Evolutionary conservation across 2,329 filamentous ascomycete genomes (phyloP), one percentile per base, ranked within the genome.

Genomic region (Colletotrichum australisinense): DNA sequence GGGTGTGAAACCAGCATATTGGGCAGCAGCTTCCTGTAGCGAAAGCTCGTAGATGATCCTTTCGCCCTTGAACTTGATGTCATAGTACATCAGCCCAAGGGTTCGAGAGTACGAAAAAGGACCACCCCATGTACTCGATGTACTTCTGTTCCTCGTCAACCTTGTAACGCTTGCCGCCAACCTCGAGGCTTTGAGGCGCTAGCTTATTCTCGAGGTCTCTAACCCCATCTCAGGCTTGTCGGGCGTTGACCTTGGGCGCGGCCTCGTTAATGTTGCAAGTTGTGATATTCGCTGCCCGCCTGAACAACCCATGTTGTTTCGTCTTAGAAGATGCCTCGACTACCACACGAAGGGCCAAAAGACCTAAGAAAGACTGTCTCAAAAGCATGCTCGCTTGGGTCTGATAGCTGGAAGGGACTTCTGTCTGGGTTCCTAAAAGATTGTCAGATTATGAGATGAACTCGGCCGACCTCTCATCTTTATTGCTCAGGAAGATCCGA

Each of bases 41-140:
- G 84, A 84, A 5, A 89, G 82, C 78, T 89, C 86, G 76, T 89
- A 89, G 58, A 89, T 80, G 56, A 89, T 82, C 1, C 86, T 81
- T 74, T 88, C 83, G 14, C 84, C 85, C 74, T 86, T 86, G 79
- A 86, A 88, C 26, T 82, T 82, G 74, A 89, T 86, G 75, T 89
- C 87, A 76, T 83, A 86, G 14, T 89, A 79, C 74, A 81, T 83
- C 11, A 88, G 75, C 1, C 86, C 87, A 1, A 85, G 83, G 3
- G 84, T 80, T 53, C 83, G 83, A 6, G 82, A 82, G 74, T 83
- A 85, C 12, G 83, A 79, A 89, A 78, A 89, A 89, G 4, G 83
- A 82, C 80, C 86, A 90, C 22, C 86, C 87, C 79, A 89, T 85
- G 82, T 85, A 89, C 71, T 86, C 85, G 46, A 90, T 82, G 74